Conservation (phyloP, 192 early-diverging fungal genomes). For the Chytriomyces sp. region DNA sequence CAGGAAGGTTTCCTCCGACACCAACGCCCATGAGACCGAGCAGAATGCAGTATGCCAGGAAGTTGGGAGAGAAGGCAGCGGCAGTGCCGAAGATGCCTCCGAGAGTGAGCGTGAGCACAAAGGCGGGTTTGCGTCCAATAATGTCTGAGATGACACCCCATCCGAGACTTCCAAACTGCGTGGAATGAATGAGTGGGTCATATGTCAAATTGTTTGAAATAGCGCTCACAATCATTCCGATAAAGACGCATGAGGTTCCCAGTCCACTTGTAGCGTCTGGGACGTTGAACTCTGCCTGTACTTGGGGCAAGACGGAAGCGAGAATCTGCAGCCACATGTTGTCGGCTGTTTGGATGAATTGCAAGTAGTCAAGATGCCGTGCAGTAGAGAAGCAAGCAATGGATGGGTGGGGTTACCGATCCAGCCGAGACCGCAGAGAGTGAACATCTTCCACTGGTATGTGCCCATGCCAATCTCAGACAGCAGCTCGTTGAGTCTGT, state of each 20-base stretch:
- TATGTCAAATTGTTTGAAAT: neutral
- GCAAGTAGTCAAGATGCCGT: too few relatives aligned
- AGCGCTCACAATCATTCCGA: conserved; percentile 71
- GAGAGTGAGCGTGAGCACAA: conserved; percentile 74
- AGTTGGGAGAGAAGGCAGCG: conserved; percentile 69
- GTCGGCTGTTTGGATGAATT: neutral
- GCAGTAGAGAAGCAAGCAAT: too few relatives aligned
- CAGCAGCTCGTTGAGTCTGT: conserved; percentile 13
- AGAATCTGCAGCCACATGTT: conserved; percentile 58
- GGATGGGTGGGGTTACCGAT: neutral
- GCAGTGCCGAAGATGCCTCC: conserved; percentile 73
- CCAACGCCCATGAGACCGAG: conserved; percentile 74
- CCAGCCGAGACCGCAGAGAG: conserved; percentile 16
- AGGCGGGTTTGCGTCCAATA: conserved; percentile 74
- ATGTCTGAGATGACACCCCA: conserved; percentile 81
- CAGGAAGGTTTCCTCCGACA: conserved; percentile 72
- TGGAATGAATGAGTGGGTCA: neutral
- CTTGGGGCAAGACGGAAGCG: conserved; percentile 74
- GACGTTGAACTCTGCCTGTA: conserved; percentile 77
- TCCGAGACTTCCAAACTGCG: conserved; percentile 65
- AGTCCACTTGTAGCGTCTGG: conserved; percentile 68
- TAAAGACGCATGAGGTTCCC: conserved; percentile 51
- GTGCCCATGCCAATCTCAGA: conserved; percentile 26
- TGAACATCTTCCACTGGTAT: conserved; percentile 28
- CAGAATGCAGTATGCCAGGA: conserved; percentile 52